Conservation (phyloP, 2,329 filamentous ascomycete species). For the Biscogniauxia sp. region DNA sequence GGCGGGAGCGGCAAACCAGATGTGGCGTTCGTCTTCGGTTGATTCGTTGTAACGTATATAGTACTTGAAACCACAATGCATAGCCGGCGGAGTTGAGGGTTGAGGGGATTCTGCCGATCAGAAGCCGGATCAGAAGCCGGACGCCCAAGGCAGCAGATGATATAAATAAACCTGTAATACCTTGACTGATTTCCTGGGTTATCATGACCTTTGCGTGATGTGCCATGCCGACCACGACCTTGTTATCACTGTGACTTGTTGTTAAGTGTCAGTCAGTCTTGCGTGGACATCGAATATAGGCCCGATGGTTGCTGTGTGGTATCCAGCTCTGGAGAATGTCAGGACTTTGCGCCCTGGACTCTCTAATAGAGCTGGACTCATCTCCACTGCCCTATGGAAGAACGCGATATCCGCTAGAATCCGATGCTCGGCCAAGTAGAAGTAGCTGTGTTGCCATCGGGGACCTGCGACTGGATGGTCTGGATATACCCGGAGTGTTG, state of each 20-base stretch:
- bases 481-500: not conserved
- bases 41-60: conserved; percentile 26
- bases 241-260: not conserved
- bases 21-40: conserved; percentile 9
- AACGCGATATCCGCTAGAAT: not conserved
- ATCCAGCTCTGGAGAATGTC: too few relatives aligned
- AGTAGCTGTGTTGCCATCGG: not conserved
- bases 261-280: too few relatives aligned
- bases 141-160: conserved; percentile 8
- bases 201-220: not conserved
- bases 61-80: conserved; percentile 23
- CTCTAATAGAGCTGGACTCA: not conserved
- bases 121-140: conserved; percentile 4
- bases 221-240: not conserved
- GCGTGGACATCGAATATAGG: not conserved
- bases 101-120: conserved; percentile 9
- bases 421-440: not conserved
- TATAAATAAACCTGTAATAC: conserved; percentile 11
- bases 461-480: not conserved
- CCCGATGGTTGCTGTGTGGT: too few relatives aligned
- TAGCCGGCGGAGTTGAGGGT: conserved; percentile 25
- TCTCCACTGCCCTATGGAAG: not conserved
- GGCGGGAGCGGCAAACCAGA: conserved; percentile 10
- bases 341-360: too few relatives aligned
- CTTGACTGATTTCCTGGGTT: not conserved